These are phyloP conservation scores for Auriscalpium orientale DNA, from an alignment of 768 basidiomycete genomes.

Conservation along the genomic window DNA sequence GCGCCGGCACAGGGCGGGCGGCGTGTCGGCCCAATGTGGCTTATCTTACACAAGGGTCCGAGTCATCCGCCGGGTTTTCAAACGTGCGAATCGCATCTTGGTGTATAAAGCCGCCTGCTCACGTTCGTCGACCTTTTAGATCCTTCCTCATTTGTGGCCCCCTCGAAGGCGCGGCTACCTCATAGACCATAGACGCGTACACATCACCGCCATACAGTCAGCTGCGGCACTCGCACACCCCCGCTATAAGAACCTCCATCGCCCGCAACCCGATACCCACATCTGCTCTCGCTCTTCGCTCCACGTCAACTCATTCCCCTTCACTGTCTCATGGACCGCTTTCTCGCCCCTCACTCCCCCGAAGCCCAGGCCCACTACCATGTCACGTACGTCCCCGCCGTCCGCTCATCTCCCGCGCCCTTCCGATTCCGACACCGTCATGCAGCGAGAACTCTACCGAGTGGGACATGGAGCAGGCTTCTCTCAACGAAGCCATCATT, in stretches of 20 bases:
- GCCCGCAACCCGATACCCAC: not conserved
- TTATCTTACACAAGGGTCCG: not conserved
- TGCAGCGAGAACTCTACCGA: slow-evolving; percentile 56
- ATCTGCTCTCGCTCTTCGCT: not conserved
- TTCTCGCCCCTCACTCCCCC: slow-evolving; percentile 64
- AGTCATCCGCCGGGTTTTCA: slow-evolving; percentile 3
- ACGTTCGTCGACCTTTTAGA: slow-evolving; percentile 10
- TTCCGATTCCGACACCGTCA: slow-evolving; percentile 12
- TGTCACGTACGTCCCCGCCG: slow-evolving; percentile 43
- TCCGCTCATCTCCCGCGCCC: not conserved
- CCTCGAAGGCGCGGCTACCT: too few species aligned
- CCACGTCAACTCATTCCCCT: not conserved
- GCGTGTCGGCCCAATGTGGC: not conserved
- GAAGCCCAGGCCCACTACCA: slow-evolving; percentile 67
- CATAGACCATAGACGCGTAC: too few species aligned
- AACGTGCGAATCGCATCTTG: slow-evolving; percentile 12
- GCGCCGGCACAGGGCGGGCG: too few species aligned
- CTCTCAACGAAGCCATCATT: slow-evolving; percentile 65
- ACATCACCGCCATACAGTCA: not conserved
- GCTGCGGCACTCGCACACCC: not conserved
- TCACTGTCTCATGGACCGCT: slow-evolving; percentile 47
- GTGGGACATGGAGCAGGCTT: slow-evolving; percentile 67
- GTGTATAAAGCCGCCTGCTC: not conserved
- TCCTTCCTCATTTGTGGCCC: not conserved
- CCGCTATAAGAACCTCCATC: not conserved